Percentiles rank a stretch among this genome's conserved stretches.
Evolutionary conservation across 163 green algal species (phyloP).

Genomic region (Coccomyxa subellipsoidea): DNA sequence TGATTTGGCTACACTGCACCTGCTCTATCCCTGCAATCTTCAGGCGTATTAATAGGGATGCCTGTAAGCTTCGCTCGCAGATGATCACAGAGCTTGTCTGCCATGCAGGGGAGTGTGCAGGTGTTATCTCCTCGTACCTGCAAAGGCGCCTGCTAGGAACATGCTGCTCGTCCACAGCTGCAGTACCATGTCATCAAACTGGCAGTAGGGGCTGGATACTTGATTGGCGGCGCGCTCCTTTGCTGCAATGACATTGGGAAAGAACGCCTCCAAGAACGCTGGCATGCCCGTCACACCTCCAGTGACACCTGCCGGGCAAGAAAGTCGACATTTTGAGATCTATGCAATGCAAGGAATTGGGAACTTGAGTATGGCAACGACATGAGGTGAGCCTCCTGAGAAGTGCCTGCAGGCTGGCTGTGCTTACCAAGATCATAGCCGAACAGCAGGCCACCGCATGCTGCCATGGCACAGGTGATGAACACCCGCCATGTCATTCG

Average conservation of each 20-base stretch:
- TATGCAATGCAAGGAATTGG: no score
- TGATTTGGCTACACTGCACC: no score
- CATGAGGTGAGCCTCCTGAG: not conserved
- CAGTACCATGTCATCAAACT: slow-evolving; percentile 31
- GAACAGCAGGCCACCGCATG: not conserved
- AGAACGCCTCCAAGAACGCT: slow-evolving; percentile 53
- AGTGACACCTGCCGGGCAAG: not conserved
- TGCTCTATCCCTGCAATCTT: no score
- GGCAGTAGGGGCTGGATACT: not conserved
- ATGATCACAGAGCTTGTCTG: no score
- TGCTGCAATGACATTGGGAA: slow-evolving; percentile 18
- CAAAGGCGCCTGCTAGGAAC: slow-evolving; percentile 28
- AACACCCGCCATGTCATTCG: not conserved
- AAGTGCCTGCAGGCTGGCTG: not conserved
- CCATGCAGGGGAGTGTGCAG: no score
- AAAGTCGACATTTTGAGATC: no score
- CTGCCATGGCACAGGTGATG: not conserved
- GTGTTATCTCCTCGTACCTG: not conserved
- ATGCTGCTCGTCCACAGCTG: slow-evolving; percentile 41
- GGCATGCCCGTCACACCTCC: slow-evolving; percentile 62
- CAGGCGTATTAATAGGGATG: no score
- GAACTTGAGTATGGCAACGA: not conserved
- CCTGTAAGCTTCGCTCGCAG: no score
- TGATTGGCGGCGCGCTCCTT: not conserved
- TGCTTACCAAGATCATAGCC: slow-evolving; percentile 41